Evolutionary conservation across 345 rosid genomes (phyloP), one percentile per base, ranked within the genome.

Genomic region (Aegle marmelos): DNA sequence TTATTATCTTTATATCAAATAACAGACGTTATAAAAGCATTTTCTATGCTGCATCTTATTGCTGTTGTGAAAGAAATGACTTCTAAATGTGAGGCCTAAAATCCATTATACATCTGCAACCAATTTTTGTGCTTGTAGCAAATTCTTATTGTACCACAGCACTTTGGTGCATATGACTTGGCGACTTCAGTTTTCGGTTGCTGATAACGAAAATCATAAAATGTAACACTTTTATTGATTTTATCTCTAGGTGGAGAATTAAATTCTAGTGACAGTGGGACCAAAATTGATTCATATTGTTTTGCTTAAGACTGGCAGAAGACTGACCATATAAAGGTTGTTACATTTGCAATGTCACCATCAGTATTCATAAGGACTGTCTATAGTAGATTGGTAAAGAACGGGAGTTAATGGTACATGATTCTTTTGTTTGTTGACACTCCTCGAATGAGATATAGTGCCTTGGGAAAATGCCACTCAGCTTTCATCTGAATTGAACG

Each of bases 331-430:
- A 36, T 36, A 14, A 24, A 14, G 11, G 24, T 33, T 21, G 63
- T 31, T 16, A 3, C 11, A 14, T 59, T 58, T 24, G 24, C 33
- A n/a, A 25, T 56, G 31, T 54, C 50, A 45, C 50, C 11, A 45
- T 13, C 50, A 13, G 16, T 45, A 45, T 45, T 45, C 50, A 45
- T 22, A 37, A 45, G 7, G 9, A 39, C 39, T 45, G 19, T 74
- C 59, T 9, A 21, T 21, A 21, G 13, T 25, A 22, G 70, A 74
- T 63, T 41, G 31, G 60, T 72, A 37, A 33, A 73, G 56, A 48
- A 39, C 62, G 63, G 62, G 53, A 70, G 53, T 72, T 27, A 76
- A 54, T 34, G 48, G 56, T 66, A 57, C 30, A 71, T 54, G 67
- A 28, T 70, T 67, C 37, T 54, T 37, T 45, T 71, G 74, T 53